These are phyloP conservation scores for Letharia lupina DNA, from an alignment of 495 filamentous ascomycete genomes.

Conservation along the genomic window DNA sequence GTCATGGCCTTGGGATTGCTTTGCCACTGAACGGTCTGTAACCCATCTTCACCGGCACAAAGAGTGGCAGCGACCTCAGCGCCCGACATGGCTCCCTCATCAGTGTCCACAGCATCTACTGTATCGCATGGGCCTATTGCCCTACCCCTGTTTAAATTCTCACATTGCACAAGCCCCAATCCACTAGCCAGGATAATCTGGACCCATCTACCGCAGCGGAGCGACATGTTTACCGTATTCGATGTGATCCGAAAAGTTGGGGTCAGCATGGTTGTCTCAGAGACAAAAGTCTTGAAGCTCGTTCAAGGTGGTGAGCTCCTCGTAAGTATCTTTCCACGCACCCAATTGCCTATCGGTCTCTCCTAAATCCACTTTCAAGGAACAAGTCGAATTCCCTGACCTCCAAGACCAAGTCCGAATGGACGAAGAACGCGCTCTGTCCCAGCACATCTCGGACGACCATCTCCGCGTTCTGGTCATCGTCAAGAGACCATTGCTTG, in stretches of 20 bases:
- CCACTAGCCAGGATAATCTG: constrained; percentile 17
- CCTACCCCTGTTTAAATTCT: constrained; percentile 22
- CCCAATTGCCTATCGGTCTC: not conserved
- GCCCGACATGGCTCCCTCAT: constrained; percentile 14
- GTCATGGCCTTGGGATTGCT: not conserved
- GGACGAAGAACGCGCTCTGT: constrained; percentile 15
- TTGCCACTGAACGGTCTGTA: not conserved
- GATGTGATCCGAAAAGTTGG: constrained; percentile 16
- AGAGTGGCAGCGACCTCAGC: not conserved
- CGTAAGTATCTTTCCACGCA: constrained; percentile 12
- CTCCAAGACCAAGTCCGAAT: constrained; percentile 16
- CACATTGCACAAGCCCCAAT: constrained; percentile 19
- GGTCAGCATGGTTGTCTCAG: constrained; percentile 4
- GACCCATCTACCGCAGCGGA: constrained; percentile 19
- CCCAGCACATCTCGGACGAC: constrained; percentile 15
- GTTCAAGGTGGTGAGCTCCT: constrained; percentile 19
- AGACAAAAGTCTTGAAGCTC: constrained; percentile 20
- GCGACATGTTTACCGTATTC: constrained; percentile 24
- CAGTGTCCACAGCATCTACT: constrained; percentile 1
- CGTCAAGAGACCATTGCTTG: constrained; percentile 17
- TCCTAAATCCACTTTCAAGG: constrained; percentile 12
- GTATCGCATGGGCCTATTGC: constrained; percentile 15
- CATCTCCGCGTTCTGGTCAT: constrained; percentile 17
- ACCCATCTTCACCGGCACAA: not conserved
- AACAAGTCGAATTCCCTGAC: constrained; percentile 22